phyloP scores from a whole-genome alignment of 2,329 filamentous ascomycete species.

The Fusarium cicatricum region DNA sequence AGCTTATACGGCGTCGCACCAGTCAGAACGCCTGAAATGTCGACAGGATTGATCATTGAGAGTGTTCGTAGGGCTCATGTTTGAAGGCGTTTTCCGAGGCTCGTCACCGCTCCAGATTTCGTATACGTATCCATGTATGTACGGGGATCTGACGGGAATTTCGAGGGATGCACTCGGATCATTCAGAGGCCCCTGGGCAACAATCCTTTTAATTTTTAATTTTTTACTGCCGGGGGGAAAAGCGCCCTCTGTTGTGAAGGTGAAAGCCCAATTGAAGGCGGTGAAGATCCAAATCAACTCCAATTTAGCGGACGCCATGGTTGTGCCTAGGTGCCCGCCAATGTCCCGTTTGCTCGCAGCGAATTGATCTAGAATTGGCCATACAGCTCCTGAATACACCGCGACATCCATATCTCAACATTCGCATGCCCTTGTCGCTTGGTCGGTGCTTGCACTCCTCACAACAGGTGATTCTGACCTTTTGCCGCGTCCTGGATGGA shows the following conservation, averaged over 20 bases:
- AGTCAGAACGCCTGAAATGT: slow-evolving; percentile 21
- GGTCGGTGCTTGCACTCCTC: slow-evolving; percentile 22
- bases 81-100: background rate
- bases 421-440: slow-evolving; percentile 21
- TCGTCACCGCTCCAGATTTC: slow-evolving; percentile 31
- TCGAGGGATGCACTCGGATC: slow-evolving; percentile 33
- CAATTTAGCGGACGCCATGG: slow-evolving; percentile 14
- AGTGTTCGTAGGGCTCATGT: slow-evolving; percentile 8
- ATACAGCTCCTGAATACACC: slow-evolving; percentile 4
- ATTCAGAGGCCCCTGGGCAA: slow-evolving; percentile 26
- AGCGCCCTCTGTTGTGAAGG: slow-evolving; percentile 2
- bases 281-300: slow-evolving; percentile 30
- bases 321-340: background rate
- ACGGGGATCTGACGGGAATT: slow-evolving; percentile 38
- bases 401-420: background rate
- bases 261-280: slow-evolving; percentile 26
- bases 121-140: slow-evolving; percentile 17
- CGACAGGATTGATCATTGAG: background rate
- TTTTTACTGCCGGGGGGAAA: slow-evolving; percentile 13
- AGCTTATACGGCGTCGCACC: slow-evolving; percentile 21
- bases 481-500: slow-evolving; percentile 32
- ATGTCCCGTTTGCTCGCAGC: slow-evolving; percentile 1
- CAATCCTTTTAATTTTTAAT: slow-evolving; percentile 13
- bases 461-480: slow-evolving; percentile 39
- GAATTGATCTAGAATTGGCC: slow-evolving; percentile 24